Conservation (phyloP, 306 rosid species). For the Cicer arietinum region DNA sequence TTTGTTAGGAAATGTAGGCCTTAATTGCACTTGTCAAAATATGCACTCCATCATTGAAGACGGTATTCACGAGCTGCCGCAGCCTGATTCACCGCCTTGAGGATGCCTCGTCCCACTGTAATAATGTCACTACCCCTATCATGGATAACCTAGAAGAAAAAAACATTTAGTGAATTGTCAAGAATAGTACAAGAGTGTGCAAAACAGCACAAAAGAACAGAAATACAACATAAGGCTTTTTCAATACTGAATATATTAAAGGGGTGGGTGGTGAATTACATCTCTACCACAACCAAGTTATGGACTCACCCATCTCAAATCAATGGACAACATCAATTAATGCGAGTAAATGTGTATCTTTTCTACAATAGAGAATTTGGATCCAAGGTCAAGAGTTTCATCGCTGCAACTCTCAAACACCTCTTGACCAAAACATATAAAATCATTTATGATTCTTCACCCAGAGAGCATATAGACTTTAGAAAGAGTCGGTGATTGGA, state of each 20-base stretch:
- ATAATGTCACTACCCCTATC: constrained; percentile 87
- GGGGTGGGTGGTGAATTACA: constrained; percentile 2
- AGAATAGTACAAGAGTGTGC: constrained; percentile 6
- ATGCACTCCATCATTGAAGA: constrained; percentile 86
- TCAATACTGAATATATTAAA: constrained; percentile 1
- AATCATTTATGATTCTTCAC: too few species aligned
- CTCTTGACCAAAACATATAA: too few species aligned
- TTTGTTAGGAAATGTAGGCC: background rate
- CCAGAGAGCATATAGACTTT: background rate
- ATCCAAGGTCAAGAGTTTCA: too few species aligned
- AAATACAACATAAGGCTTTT: background rate
- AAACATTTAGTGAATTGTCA: constrained; percentile 37
- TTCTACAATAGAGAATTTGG: too few species aligned
- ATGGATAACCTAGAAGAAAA: constrained; percentile 62
- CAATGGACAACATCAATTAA: too few species aligned
- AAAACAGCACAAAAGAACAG: constrained; percentile 21
- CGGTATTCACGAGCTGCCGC: constrained; percentile 75
- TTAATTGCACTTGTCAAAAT: constrained; percentile 46
- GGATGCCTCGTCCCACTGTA: constrained; percentile 88
- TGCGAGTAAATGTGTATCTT: too few species aligned
- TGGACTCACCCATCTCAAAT: background rate
- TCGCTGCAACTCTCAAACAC: too few species aligned
- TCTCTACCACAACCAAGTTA: background rate
- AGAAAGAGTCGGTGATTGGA: background rate
- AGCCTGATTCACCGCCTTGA: constrained; percentile 73